Evolutionary conservation across 208 protist species (phyloP).

Genomic region (Trypanosoma conorhini): DNA sequence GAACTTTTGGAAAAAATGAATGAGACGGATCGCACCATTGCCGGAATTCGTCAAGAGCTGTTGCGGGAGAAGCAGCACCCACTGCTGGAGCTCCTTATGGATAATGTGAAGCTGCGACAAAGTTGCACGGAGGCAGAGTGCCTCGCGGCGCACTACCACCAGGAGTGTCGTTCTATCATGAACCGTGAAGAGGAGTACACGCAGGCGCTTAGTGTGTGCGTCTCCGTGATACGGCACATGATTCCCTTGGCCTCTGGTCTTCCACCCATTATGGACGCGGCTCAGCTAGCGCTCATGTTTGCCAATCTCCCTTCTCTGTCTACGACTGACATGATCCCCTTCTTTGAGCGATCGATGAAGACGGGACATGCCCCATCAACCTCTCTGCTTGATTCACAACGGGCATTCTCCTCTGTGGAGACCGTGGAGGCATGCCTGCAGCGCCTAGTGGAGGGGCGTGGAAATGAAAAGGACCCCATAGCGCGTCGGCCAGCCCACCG

Average conservation of each 20-base stretch:
- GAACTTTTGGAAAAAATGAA: constrained; percentile 47
- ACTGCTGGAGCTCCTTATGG: constrained; percentile 68
- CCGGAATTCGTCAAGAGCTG: constrained; percentile 41
- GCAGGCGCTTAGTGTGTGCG: constrained; percentile 57
- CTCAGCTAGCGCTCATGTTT: constrained; percentile 55
- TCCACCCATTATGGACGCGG: constrained; percentile 26
- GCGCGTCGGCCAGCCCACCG: background rate
- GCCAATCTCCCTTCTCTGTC: constrained; percentile 55
- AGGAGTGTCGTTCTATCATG: constrained; percentile 53
- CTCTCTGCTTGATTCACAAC: constrained; percentile 3
- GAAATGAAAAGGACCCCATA: background rate
- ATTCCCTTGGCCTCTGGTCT: constrained; percentile 33
- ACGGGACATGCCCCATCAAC: constrained; percentile 17
- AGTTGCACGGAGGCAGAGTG: constrained; percentile 83
- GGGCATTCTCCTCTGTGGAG: constrained; percentile 2
- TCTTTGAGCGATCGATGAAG: constrained; percentile 53
- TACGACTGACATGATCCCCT: constrained; percentile 56
- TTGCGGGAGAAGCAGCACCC: constrained; percentile 58
- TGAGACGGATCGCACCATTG: constrained; percentile 51
- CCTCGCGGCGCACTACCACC: constrained; percentile 81
- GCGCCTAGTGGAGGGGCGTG: background rate
- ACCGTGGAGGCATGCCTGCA: constrained; percentile 22
- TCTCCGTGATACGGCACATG: constrained; percentile 41
- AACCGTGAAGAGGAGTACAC: constrained; percentile 67
- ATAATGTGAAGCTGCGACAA: constrained; percentile 69